These are phyloP conservation scores for Xylariaceae sp. DNA, from an alignment of 2,329 filamentous ascomycete genomes.

Conservation along the genomic window DNA sequence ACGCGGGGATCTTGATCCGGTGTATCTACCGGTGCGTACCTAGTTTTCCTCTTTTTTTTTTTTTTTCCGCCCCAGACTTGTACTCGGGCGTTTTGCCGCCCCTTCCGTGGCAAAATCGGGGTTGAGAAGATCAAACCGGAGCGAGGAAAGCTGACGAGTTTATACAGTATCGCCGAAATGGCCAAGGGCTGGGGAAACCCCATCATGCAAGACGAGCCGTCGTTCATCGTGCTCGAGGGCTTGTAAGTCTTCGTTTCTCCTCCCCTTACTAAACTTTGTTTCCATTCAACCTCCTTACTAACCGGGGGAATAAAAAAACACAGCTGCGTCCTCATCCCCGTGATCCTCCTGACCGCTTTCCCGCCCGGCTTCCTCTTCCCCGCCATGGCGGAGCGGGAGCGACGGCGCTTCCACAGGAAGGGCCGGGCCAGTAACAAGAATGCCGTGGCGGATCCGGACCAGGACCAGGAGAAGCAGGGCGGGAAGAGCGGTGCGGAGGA, in stretches of 20 bases:
- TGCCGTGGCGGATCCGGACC: not conserved
- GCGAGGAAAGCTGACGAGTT: too few species aligned
- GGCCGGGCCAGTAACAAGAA: constrained; percentile 16
- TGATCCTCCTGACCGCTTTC: constrained; percentile 46
- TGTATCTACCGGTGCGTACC: constrained; percentile 55
- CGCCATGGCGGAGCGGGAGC: constrained; percentile 40
- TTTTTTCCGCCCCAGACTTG: constrained; percentile 1
- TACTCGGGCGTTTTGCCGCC: not conserved
- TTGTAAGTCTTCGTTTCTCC: constrained; percentile 31
- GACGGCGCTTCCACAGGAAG: constrained; percentile 20
- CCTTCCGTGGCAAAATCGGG: too few species aligned
- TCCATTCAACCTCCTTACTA: constrained; percentile 1
- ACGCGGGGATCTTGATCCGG: constrained; percentile 41
- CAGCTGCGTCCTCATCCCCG: constrained; percentile 46
- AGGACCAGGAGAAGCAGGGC: not conserved
- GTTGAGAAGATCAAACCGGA: too few species aligned
- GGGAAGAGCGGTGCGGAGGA: not conserved
- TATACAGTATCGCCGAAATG: constrained; percentile 56
- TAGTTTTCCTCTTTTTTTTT: constrained; percentile 15
- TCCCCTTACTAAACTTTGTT: not conserved
- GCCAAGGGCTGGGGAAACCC: constrained; percentile 59
- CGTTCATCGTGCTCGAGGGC: constrained; percentile 56
- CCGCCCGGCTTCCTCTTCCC: constrained; percentile 53
- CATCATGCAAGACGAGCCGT: constrained; percentile 59
- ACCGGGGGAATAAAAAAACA: not conserved